Evolutionary conservation across 352 stramenopile genomes (phyloP).

Genomic region (Phytopythium vexans): DNA sequence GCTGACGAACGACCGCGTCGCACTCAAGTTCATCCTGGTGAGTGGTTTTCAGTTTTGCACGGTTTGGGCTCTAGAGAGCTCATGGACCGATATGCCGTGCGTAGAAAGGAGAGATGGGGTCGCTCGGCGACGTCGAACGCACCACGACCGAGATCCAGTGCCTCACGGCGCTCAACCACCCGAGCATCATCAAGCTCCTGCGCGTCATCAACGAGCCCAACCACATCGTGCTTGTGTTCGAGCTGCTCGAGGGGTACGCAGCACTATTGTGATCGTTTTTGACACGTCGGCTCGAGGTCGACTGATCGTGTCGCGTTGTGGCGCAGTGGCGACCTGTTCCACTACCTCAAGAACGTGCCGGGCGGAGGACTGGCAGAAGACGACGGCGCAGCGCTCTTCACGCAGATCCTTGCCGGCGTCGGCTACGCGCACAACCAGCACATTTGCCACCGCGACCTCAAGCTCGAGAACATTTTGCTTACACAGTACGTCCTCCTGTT

Average conservation of each 20-base stretch:
- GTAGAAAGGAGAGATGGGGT: slow-evolving; percentile 86
- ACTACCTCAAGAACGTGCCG: slow-evolving; percentile 70
- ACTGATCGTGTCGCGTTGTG: neutral
- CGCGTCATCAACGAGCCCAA: slow-evolving; percentile 84
- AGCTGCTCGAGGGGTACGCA: slow-evolving; percentile 75
- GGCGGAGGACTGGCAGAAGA: slow-evolving; percentile 54
- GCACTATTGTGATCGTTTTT: neutral
- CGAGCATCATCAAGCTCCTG: slow-evolving; percentile 86
- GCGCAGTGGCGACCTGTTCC: slow-evolving; percentile 73
- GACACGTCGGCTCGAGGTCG: too few relatives aligned
- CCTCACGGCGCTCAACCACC: slow-evolving; percentile 81
- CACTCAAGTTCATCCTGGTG: slow-evolving; percentile 85
- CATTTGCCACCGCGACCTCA: slow-evolving; percentile 88
- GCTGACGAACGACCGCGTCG: slow-evolving; percentile 83
- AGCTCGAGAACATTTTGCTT: slow-evolving; percentile 87
- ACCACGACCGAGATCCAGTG: slow-evolving; percentile 88
- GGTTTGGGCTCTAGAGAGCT: too few relatives aligned
- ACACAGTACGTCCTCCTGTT: slow-evolving; percentile 43
- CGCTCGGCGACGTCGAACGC: slow-evolving; percentile 81
- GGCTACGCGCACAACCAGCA: slow-evolving; percentile 88
- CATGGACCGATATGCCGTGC: too few relatives aligned
- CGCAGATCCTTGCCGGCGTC: slow-evolving; percentile 75
- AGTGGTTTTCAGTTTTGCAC: slow-evolving; percentile 4
- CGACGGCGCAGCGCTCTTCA: slow-evolving; percentile 60
- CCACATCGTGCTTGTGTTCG: slow-evolving; percentile 85